phyloP scores from a whole-genome alignment of 2,329 filamentous ascomycete species.

The Fusarium vanettenii region DNA sequence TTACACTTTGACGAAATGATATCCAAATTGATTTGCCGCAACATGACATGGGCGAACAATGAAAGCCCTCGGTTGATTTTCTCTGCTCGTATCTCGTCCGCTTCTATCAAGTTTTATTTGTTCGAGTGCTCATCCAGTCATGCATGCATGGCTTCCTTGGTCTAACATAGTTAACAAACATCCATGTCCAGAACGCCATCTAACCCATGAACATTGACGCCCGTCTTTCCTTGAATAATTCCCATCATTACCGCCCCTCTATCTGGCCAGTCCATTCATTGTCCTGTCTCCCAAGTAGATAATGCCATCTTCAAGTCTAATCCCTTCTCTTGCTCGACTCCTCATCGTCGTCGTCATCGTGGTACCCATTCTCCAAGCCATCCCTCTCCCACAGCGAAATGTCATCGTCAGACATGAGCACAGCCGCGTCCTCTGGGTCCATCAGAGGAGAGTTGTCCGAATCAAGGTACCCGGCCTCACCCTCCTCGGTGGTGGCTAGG shows the following conservation, averaged over 20 bases:
- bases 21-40: conserved; percentile 34
- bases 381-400: conserved; percentile 67
- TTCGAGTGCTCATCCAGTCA: neutral
- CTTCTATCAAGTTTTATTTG: conserved; percentile 3
- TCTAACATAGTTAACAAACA: conserved; percentile 18
- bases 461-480: conserved; percentile 56
- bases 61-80: neutral
- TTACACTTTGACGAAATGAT: conserved; percentile 33
- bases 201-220: conserved; percentile 18
- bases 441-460: conserved; percentile 55
- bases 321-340: conserved; percentile 24
- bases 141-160: neutral
- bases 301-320: neutral
- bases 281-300: neutral
- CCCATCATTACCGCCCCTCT: conserved; percentile 1
- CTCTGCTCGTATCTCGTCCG: conserved; percentile 8
- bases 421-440: conserved; percentile 63
- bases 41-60: neutral
- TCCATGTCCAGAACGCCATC: conserved; percentile 37
- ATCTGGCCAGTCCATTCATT: neutral
- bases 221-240: conserved; percentile 3
- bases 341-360: conserved; percentile 49
- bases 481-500: conserved; percentile 46
- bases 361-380: conserved; percentile 50
- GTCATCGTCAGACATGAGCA: conserved; percentile 69